These are phyloP conservation scores for Botryotinia globosa DNA, from an alignment of 2,329 filamentous ascomycete species.

Conservation along the genomic window DNA sequence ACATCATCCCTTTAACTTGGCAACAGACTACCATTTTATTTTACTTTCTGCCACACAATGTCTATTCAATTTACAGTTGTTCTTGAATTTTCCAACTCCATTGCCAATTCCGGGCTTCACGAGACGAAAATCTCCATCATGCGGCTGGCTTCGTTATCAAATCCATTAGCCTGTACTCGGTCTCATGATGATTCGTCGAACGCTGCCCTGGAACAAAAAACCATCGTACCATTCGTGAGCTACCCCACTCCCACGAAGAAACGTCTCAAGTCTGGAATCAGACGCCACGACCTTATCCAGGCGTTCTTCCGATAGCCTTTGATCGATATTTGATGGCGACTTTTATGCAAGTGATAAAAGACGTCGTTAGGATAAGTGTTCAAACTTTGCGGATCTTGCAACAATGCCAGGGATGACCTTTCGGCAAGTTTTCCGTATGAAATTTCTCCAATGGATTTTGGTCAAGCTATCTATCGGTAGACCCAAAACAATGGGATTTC, in stretches of 20 bases:
- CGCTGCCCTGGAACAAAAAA: neutral
- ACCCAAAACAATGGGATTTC: neutral
- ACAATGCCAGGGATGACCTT: neutral
- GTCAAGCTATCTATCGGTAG: neutral
- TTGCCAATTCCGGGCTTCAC: neutral
- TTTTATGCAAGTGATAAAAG: neutral
- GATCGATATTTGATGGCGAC: neutral
- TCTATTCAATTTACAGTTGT: no score
- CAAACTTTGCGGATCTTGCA: neutral
- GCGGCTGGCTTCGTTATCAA: neutral
- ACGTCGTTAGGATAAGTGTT: neutral
- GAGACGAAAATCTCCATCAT: neutral
- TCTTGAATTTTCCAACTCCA: neutral
- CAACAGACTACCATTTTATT: neutral
- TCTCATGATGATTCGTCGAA: neutral
- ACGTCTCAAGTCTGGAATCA: neutral
- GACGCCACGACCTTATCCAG: no score
- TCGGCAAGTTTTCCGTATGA: no score
- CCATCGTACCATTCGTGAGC: neutral
- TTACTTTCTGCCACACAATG: neutral
- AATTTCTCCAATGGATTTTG: neutral
- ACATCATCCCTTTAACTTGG: neutral
- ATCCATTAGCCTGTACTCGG: neutral
- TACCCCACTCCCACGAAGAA: neutral
- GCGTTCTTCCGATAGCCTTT: neutral